phyloP scores from a whole-genome alignment of 225 moss, liverwort and hornwort genomes.

The Rhytidiadelphus loreus region DNA sequence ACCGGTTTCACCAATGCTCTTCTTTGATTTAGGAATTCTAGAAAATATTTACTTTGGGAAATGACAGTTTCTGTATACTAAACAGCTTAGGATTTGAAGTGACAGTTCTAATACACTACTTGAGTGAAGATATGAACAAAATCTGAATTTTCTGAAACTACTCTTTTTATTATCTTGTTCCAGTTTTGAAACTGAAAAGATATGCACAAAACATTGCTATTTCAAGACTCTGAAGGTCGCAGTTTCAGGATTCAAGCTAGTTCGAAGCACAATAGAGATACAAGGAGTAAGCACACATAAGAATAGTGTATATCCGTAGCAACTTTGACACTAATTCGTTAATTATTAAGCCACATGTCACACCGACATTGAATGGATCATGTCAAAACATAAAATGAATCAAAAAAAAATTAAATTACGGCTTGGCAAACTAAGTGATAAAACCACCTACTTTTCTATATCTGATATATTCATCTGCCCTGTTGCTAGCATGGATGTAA shows the following conservation, averaged over 20 bases:
- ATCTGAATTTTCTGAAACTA: background rate
- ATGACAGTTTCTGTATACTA: background rate
- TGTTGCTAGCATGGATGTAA: background rate
- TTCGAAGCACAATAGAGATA: background rate
- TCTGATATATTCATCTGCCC: background rate
- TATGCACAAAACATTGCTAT: background rate
- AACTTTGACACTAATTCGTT: background rate
- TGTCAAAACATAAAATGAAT: background rate
- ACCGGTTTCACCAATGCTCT: background rate
- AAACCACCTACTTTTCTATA: background rate
- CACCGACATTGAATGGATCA: background rate
- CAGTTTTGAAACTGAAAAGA: no score
- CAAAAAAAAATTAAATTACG: background rate
- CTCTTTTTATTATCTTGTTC: background rate
- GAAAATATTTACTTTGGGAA: background rate
- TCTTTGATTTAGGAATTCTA: background rate
- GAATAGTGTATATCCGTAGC: no score
- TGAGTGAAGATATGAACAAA: background rate
- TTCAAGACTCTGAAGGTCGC: background rate
- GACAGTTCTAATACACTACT: background rate
- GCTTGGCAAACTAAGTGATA: background rate
- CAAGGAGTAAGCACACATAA: background rate
- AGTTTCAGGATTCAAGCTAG: no score
- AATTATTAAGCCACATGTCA: background rate
- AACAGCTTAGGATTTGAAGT: background rate